Percentiles rank a stretch among this genome's conserved stretches.
Evolutionary conservation across 208 protist species (phyloP).

Genomic region (Crithidia mellificae): DNA sequence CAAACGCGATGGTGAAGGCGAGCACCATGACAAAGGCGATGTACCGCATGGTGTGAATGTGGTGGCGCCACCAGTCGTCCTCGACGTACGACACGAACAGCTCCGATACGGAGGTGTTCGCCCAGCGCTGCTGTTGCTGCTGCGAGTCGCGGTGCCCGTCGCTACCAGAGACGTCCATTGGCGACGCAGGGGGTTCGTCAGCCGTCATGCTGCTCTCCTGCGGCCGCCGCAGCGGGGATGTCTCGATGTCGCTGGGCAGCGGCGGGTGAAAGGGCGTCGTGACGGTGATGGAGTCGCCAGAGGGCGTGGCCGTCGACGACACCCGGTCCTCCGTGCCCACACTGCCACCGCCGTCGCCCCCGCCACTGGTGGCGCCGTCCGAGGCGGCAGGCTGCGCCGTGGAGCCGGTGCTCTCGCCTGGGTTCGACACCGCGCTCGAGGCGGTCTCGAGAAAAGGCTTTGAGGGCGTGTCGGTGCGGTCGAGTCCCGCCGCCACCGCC

Average conservation of each 20-base stretch:
- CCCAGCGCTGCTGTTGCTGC: not conserved
- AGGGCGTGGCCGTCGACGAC: not conserved
- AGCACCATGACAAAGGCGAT: slow-evolving; percentile 61
- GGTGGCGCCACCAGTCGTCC: slow-evolving; percentile 73
- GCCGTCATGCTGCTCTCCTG: not conserved
- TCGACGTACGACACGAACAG: slow-evolving; percentile 59
- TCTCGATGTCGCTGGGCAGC: not conserved
- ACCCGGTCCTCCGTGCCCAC: not conserved
- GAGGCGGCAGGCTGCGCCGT: slow-evolving; percentile 5
- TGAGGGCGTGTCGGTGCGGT: not conserved
- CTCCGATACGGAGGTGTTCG: slow-evolving; percentile 18
- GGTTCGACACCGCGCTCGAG: not conserved
- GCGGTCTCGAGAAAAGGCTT: slow-evolving; percentile 5
- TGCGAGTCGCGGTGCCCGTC: not conserved
- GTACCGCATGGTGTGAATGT: slow-evolving; percentile 78
- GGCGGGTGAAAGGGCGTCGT: slow-evolving; percentile 8
- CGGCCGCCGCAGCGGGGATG: not conserved
- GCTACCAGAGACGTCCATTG: not conserved
- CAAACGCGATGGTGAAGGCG: slow-evolving; percentile 32
- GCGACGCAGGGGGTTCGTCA: not conserved
- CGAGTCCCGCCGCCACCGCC: not conserved
- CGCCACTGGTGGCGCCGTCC: not conserved
- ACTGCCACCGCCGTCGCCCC: not conserved
- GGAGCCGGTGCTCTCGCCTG: slow-evolving; percentile 1
- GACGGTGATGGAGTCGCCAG: slow-evolving; percentile 7